Evolutionary conservation across 805 yeast species (phyloP).

Genomic region (Cyberlindnera mycetangii): DNA sequence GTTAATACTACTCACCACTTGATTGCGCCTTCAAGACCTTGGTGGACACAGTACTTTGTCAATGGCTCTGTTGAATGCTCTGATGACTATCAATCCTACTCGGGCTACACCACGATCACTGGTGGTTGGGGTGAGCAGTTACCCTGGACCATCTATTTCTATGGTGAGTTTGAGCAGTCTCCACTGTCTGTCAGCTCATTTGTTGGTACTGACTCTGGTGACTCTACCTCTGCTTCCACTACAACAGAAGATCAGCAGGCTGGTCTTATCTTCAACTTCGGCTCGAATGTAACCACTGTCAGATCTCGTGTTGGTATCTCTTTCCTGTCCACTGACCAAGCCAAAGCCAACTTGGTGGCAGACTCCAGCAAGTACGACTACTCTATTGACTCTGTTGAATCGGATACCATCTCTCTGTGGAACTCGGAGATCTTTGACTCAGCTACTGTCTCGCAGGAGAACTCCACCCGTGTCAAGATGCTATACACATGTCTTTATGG

Average conservation of each 20-base stretch:
- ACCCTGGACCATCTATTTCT: conserved; percentile 31
- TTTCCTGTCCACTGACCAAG: conserved; percentile 30
- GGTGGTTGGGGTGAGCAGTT: conserved; percentile 35
- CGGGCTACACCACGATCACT: conserved; percentile 27
- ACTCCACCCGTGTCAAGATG: conserved; percentile 5
- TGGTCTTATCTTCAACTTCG: conserved; percentile 30
- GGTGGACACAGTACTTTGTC: conserved; percentile 34
- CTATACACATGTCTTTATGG: conserved; percentile 12
- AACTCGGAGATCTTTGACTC: conserved; percentile 7
- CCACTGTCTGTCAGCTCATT: conserved; percentile 21
- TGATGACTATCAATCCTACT: conserved; percentile 20
- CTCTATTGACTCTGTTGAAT: not conserved
- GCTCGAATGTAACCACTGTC: not conserved
- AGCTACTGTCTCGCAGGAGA: conserved; percentile 5
- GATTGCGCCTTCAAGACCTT: conserved; percentile 29
- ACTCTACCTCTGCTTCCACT: not conserved
- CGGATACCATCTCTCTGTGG: conserved; percentile 1
- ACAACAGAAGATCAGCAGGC: conserved; percentile 19
- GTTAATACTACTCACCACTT: conserved; percentile 33
- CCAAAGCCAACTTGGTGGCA: conserved; percentile 25
- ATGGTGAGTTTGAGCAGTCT: conserved; percentile 29
- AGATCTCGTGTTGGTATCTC: conserved; percentile 30
- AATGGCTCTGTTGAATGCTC: conserved; percentile 26
- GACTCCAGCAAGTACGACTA: conserved; percentile 22
- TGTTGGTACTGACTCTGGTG: conserved; percentile 5